phyloP scores from a whole-genome alignment of 1,139 yeast genomes.

The Nakaseomyces nivariensis region DNA sequence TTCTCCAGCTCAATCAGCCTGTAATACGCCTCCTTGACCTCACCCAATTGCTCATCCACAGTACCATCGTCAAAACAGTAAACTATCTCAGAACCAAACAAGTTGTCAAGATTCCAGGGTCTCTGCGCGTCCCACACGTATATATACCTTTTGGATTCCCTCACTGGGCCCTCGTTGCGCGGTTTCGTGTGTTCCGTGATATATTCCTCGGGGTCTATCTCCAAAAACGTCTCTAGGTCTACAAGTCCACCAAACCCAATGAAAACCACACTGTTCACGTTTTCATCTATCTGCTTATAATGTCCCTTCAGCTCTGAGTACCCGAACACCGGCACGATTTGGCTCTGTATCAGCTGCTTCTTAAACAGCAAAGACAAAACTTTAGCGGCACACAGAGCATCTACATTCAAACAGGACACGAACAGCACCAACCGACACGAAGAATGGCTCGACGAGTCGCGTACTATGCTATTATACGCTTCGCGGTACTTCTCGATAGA shows the following conservation, averaged over 20 bases:
- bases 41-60: conserved; percentile 45
- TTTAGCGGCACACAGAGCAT: conserved; percentile 83
- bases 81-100: conserved; percentile 76
- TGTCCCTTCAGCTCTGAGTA: conserved; percentile 65
- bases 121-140: conserved; percentile 86
- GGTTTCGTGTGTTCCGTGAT: conserved; percentile 15
- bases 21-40: conserved; percentile 48
- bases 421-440: conserved; percentile 83
- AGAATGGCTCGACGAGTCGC: conserved; percentile 68
- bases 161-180: conserved; percentile 9
- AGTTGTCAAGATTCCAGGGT: conserved; percentile 92
- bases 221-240: conserved; percentile 73
- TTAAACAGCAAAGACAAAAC: conserved; percentile 62
- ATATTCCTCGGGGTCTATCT: conserved; percentile 46
- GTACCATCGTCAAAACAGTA: conserved; percentile 84
- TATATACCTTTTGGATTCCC: conserved; percentile 39
- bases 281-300: conserved; percentile 56
- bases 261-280: conserved; percentile 66
- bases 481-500: conserved; percentile 49
- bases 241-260: conserved; percentile 95
- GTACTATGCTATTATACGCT: conserved; percentile 51
- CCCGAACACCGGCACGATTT: conserved; percentile 90
- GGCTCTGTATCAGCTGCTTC: conserved; percentile 77
- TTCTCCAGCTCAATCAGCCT: conserved; percentile 36
- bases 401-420: conserved; percentile 85